Evolutionary conservation across 176 grass and related monocot species (phyloP).

Genomic region (barley (Hordeum vulgare)): MorexV3_pseudomolecules_assembly NC_058522.1:294117729-294118228

Average conservation of each 20-base stretch:
- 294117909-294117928: not conserved
- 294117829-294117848: not conserved
- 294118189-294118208: constrained; percentile 34
- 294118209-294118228: constrained; percentile 75
- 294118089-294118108: not conserved
- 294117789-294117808: not conserved
- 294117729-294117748: constrained; percentile 21
- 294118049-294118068: not conserved
- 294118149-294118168: constrained; percentile 2
- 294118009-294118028: constrained; percentile 8
- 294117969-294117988: not conserved
- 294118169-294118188: constrained; percentile 17
- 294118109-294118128: not conserved
- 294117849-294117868: not conserved
- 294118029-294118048: not conserved
- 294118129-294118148: constrained; percentile 2
- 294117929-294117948: not conserved
- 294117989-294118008: not conserved
- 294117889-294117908: not conserved
- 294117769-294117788: not conserved
- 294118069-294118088: constrained; percentile 9
- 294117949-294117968: not conserved
- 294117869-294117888: not conserved
- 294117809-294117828: not conserved
- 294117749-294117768: constrained; percentile 1